Evolutionary conservation across 2,329 filamentous ascomycete genomes (phyloP).

Genomic region (Penicillium sp.): DNA sequence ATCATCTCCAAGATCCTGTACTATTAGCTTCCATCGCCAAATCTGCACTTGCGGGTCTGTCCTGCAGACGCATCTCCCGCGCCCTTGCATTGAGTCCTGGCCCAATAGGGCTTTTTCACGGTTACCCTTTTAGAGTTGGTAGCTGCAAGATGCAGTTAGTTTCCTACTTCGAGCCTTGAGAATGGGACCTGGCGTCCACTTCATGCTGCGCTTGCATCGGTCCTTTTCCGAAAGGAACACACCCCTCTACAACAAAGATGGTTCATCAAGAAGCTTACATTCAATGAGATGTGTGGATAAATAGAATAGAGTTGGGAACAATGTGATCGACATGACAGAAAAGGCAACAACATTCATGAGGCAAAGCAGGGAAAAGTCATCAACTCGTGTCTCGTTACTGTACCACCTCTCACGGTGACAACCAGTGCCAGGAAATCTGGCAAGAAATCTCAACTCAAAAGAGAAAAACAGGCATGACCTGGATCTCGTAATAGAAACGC

Average conservation of each 20-base stretch:
- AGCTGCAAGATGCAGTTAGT: neutral
- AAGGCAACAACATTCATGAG: constrained; percentile 2
- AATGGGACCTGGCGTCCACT: neutral
- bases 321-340: constrained; percentile 13
- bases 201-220: neutral
- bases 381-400: constrained; percentile 27
- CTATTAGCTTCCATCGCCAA: constrained; percentile 13
- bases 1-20: constrained; percentile 15
- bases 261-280: constrained; percentile 3
- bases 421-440: constrained; percentile 6
- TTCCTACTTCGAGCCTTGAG: neutral
- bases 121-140: neutral
- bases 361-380: constrained; percentile 13
- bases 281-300: constrained; percentile 8
- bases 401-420: constrained; percentile 13
- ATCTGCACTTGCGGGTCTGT: constrained; percentile 6
- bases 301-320: constrained; percentile 6
- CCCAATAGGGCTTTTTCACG: neutral
- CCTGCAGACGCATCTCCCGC: constrained; percentile 2
- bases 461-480: constrained; percentile 12
- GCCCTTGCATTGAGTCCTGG: constrained; percentile 13
- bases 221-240: neutral
- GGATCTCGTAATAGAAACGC: constrained; percentile 7
- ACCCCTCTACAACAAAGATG: neutral
- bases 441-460: constrained; percentile 12